Conservation (phyloP, 2,329 filamentous ascomycete species). For the Monosporascus ibericus region DNA sequence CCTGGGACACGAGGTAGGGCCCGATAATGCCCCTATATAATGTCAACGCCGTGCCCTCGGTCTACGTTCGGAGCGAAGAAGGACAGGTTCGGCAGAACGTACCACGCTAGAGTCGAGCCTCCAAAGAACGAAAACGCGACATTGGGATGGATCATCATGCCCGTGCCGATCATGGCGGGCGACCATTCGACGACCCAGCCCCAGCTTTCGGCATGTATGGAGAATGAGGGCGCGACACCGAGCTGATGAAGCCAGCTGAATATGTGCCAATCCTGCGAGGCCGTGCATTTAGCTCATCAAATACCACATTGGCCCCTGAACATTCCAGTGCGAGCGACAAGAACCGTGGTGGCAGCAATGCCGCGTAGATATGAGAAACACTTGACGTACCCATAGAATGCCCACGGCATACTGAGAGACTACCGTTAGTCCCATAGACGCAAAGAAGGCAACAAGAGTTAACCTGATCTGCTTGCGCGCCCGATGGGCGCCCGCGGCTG, state of each 20-base stretch:
- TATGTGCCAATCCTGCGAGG: constrained; percentile 34
- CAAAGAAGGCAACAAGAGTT: constrained; percentile 34
- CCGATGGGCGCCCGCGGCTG: constrained; percentile 37
- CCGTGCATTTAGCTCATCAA: too few species aligned
- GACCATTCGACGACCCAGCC: constrained; percentile 45
- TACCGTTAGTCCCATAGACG: constrained; percentile 37
- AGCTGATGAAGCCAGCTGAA: constrained; percentile 21
- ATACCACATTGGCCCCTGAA: too few species aligned
- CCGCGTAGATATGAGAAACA: too few species aligned
- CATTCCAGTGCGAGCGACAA: too few species aligned
- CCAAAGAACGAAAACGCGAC: constrained; percentile 43
- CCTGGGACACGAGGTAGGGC: constrained; percentile 37
- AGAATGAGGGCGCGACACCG: constrained; percentile 3
- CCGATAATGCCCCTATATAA: constrained; percentile 32
- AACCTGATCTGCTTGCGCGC: constrained; percentile 41
- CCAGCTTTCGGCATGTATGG: constrained; percentile 44
- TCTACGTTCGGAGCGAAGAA: too few species aligned
- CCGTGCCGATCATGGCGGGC: constrained; percentile 44
- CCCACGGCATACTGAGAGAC: constrained; percentile 43
- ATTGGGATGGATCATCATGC: constrained; percentile 44
- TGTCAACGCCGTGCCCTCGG: too few species aligned
- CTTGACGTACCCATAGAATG: constrained; percentile 32
- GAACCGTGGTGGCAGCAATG: too few species aligned
- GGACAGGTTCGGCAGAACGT: neutral
- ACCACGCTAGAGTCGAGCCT: constrained; percentile 41